Percentiles rank a stretch among this genome's conserved stretches.
phyloP scores from a whole-genome alignment of 2,329 filamentous ascomycete species.

The Pestalotiopsis sp. region DNA sequence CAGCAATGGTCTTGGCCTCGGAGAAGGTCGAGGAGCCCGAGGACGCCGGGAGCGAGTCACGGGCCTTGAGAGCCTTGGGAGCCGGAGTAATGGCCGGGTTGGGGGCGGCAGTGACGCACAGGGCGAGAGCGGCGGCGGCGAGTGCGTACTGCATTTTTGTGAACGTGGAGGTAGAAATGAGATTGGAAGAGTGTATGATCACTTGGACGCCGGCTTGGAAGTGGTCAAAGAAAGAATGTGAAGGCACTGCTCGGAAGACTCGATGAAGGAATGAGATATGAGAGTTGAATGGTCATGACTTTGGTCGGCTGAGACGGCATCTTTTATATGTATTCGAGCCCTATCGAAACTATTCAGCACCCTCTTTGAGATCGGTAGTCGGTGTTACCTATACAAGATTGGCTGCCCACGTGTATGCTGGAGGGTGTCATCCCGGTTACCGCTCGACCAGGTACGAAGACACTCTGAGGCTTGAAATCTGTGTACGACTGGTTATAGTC shows the following conservation, averaged over 20 bases:
- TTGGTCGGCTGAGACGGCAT: neutral
- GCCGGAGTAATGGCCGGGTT: slow-evolving; percentile 8
- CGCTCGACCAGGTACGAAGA: neutral
- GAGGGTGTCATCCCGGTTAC: neutral
- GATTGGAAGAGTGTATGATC: neutral
- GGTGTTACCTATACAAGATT: neutral
- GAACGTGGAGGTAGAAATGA: neutral
- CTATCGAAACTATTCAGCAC: neutral
- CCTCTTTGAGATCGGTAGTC: neutral
- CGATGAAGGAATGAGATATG: neutral
- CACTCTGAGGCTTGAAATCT: neutral
- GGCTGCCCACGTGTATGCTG: neutral
- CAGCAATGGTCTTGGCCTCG: slow-evolving; percentile 20
- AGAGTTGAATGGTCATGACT: neutral
- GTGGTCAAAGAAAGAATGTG: slow-evolving; percentile 1
- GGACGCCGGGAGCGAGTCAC: slow-evolving; percentile 10
- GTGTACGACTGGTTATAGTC: neutral
- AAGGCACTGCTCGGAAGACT: slow-evolving; percentile 10
- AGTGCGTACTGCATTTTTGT: slow-evolving; percentile 27
- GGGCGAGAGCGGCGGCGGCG: slow-evolving; percentile 23
- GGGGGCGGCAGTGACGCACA: slow-evolving; percentile 10
- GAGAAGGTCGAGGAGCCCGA: slow-evolving; percentile 11
- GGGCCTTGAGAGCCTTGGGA: neutral
- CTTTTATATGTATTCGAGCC: slow-evolving; percentile 2
- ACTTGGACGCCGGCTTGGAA: slow-evolving; percentile 1